phyloP scores from a whole-genome alignment of 768 basidiomycete genomes.

The Tephrocybe sp. region DNA sequence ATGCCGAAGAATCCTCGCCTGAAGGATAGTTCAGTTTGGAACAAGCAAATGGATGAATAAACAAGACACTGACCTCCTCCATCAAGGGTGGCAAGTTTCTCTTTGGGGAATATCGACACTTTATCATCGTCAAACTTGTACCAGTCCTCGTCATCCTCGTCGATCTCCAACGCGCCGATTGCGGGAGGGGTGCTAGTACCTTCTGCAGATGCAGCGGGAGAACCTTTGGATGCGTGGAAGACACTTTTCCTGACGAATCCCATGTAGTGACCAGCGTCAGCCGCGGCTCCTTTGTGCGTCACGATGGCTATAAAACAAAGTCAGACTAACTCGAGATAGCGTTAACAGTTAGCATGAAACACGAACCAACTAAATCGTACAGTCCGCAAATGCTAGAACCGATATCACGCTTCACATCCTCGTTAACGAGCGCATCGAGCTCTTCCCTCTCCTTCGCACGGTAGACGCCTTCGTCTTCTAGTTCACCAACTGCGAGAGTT shows the following conservation, averaged over 20 bases:
- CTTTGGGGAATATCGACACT: constrained; percentile 80
- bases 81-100: constrained; percentile 81
- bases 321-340: background rate
- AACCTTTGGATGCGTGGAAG: constrained; percentile 43
- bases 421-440: constrained; percentile 61
- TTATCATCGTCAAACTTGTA: constrained; percentile 98
- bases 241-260: constrained; percentile 83
- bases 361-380: constrained; percentile 84
- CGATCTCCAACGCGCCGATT: constrained; percentile 30
- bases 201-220: constrained; percentile 16
- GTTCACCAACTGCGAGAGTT: constrained; percentile 36
- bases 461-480: constrained; percentile 65
- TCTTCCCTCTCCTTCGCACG: constrained; percentile 63
- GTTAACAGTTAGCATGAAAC: background rate
- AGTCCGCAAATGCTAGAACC: constrained; percentile 78
- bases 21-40: background rate
- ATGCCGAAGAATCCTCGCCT: constrained; percentile 84
- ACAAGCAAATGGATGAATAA: background rate
- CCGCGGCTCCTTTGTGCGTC: constrained; percentile 94
- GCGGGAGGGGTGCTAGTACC: constrained; percentile 11
- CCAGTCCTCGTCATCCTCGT: constrained; percentile 81
- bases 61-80: constrained; percentile 63
- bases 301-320: constrained; percentile 67
- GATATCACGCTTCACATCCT: constrained; percentile 60
- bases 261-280: constrained; percentile 96